A percentile compares a stretch with the other conserved stretches of the same genome.
Evolutionary conservation across 2,329 filamentous ascomycete species (phyloP).

Genomic region (Trichoderma gracile): DNA sequence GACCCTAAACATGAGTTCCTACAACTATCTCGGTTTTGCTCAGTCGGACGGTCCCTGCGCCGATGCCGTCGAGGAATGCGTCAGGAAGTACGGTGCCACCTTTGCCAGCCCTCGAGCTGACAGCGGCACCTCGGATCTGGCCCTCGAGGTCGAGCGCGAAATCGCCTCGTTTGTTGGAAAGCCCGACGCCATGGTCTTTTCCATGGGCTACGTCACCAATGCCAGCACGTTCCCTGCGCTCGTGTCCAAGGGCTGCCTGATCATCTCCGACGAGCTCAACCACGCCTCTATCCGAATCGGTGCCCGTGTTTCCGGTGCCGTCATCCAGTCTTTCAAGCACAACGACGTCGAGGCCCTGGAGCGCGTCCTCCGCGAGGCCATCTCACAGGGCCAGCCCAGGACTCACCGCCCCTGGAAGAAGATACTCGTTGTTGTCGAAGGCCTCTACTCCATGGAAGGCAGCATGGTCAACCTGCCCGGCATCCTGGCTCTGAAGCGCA

Average conservation of each 20-base stretch:
- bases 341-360: constrained; percentile 93
- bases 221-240: constrained; percentile 89
- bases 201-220: constrained; percentile 98
- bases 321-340: constrained; percentile 96
- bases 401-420: constrained; percentile 99
- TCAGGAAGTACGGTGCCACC: constrained; percentile 83
- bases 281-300: constrained; percentile 97
- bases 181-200: constrained; percentile 93
- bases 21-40: constrained; percentile 98
- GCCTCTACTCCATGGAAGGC: constrained; percentile 98
- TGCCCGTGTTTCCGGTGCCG: constrained; percentile 87
- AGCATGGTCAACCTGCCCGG: constrained; percentile 98
- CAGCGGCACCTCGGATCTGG: constrained; percentile 82
- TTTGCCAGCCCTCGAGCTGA: constrained; percentile 80
- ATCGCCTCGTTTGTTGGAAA: constrained; percentile 93
- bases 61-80: constrained; percentile 82
- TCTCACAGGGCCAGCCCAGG: constrained; percentile 93
- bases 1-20: constrained; percentile 97
- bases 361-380: constrained; percentile 81
- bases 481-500: constrained; percentile 80
- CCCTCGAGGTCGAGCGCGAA: constrained; percentile 84
- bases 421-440: constrained; percentile 94
- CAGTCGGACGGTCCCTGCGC: constrained; percentile 97
- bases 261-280: constrained; percentile 96
- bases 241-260: constrained; percentile 86